Conservation (phyloP, 305 asterid species). For the Andrographis paniculata region DNA sequence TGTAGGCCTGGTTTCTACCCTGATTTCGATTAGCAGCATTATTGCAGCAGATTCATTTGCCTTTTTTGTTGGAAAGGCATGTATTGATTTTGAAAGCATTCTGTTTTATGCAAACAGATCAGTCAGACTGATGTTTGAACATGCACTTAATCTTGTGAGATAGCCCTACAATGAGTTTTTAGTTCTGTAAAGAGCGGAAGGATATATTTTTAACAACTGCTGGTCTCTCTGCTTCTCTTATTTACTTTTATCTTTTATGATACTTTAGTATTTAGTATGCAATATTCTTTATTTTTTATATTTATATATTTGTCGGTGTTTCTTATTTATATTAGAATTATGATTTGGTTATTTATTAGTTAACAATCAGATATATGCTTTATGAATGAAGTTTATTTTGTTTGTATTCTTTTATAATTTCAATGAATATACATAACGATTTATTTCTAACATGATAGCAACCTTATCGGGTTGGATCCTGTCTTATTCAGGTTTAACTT, state of each 20-base stretch:
- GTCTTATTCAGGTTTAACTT: too few species aligned
- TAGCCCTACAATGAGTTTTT: neutral
- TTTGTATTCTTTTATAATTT: too few species aligned
- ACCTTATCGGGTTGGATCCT: too few species aligned
- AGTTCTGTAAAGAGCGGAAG: neutral
- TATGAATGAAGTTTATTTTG: too few species aligned
- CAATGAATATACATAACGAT: too few species aligned
- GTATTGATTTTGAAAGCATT: slow-evolving; percentile 1
- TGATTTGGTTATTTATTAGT: too few species aligned
- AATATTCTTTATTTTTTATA: too few species aligned
- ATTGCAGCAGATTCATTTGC: slow-evolving; percentile 98
- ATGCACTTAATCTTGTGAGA: neutral
- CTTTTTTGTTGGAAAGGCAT: slow-evolving; percentile 89
- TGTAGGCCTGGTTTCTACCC: slow-evolving; percentile 93
- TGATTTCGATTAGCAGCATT: slow-evolving; percentile 74
- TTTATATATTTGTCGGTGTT: too few species aligned
- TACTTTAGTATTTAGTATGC: too few species aligned
- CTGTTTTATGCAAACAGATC: slow-evolving; percentile 8
- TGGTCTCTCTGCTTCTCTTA: neutral
- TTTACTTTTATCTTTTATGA: slow-evolving; percentile 1
- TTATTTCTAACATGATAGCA: too few species aligned
- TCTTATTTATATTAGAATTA: too few species aligned
- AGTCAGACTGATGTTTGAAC: slow-evolving; percentile 1
- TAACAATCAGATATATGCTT: too few species aligned
- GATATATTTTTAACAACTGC: slow-evolving; percentile 2